Evolutionary conservation across 495 filamentous ascomycete species (phyloP).

Genomic region (Lasiosphaeria miniovina): DNA sequence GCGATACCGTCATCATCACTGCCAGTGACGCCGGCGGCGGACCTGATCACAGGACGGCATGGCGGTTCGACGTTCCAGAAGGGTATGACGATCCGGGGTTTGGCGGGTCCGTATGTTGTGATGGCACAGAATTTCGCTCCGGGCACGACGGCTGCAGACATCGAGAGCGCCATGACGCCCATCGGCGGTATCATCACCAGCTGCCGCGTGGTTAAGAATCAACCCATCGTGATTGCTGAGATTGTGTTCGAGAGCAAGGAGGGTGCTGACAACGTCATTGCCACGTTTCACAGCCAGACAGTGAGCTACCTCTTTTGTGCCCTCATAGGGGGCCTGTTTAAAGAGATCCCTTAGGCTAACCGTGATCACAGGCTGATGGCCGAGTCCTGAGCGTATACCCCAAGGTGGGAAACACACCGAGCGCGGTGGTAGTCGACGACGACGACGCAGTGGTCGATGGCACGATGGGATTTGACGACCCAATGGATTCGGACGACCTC

Average conservation of each 20-base stretch:
- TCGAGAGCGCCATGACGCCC: conserved; percentile 78
- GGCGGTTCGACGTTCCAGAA: conserved; percentile 13
- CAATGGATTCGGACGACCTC: conserved; percentile 46
- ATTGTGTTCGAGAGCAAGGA: conserved; percentile 75
- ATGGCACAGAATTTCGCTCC: conserved; percentile 85
- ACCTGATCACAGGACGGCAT: too few species aligned
- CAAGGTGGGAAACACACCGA: conserved; percentile 42
- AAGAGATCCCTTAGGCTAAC: conserved; percentile 8
- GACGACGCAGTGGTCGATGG: conserved; percentile 55
- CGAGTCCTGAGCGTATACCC: conserved; percentile 72
- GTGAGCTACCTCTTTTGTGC: conserved; percentile 45
- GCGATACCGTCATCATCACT: too few species aligned
- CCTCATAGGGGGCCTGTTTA: not conserved
- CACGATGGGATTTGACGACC: conserved; percentile 57
- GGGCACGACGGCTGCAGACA: conserved; percentile 91
- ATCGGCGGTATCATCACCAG: conserved; percentile 66
- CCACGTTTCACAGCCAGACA: conserved; percentile 81
- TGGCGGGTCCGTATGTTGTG: conserved; percentile 78
- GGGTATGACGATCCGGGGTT: conserved; percentile 75
- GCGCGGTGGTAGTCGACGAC: not conserved
- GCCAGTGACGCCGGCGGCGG: not conserved
- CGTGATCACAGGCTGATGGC: conserved; percentile 69
- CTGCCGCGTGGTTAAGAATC: conserved; percentile 66
- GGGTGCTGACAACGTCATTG: conserved; percentile 75
- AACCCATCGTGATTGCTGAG: conserved; percentile 81